These are phyloP conservation scores for Eremothecium coryli DNA, from an alignment of 1,139 yeast genomes.

Conservation along the genomic window DNA sequence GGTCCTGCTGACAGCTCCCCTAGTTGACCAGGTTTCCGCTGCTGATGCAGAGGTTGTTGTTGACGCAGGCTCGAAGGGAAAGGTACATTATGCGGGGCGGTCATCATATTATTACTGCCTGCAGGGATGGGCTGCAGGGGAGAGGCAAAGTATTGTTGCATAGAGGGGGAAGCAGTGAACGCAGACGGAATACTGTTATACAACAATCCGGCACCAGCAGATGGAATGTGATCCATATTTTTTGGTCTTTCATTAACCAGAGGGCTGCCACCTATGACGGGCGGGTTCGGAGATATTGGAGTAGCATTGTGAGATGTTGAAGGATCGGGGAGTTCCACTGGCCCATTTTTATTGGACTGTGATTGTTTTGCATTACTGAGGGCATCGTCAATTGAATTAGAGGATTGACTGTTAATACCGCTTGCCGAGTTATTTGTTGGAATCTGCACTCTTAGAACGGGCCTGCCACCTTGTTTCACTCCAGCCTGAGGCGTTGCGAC, in stretches of 20 bases:
- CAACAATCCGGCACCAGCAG: conserved; percentile 9
- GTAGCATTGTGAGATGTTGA: conserved; percentile 9
- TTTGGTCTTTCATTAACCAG: conserved; percentile 8
- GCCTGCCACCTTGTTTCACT: conserved; percentile 11
- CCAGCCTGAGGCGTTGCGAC: conserved; percentile 1
- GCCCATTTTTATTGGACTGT: conserved; percentile 8
- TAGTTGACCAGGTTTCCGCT: conserved; percentile 11
- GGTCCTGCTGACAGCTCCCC: conserved; percentile 14
- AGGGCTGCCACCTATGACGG: conserved; percentile 7
- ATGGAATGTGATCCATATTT: conserved; percentile 2
- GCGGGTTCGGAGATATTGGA: conserved; percentile 9
- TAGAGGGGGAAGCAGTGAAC: conserved; percentile 14
- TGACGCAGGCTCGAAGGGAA: conserved; percentile 13
- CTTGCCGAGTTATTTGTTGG: conserved; percentile 15
- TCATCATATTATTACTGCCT: conserved; percentile 6
- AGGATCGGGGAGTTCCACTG: conserved; percentile 10
- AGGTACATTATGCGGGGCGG: conserved; percentile 9
- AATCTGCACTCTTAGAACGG: conserved; percentile 22
- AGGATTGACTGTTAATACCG: conserved; percentile 13
- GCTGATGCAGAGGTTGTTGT: conserved; percentile 13
- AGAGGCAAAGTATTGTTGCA: conserved; percentile 16
- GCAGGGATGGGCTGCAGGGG: conserved; percentile 12
- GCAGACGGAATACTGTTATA: conserved; percentile 13
- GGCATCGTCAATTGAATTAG: conserved; percentile 8
- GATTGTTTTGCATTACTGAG: conserved; percentile 6